These are phyloP conservation scores for Picea sitchensis DNA, from an alignment of 75 land plant genomes.

Conservation along the genomic window DNA sequence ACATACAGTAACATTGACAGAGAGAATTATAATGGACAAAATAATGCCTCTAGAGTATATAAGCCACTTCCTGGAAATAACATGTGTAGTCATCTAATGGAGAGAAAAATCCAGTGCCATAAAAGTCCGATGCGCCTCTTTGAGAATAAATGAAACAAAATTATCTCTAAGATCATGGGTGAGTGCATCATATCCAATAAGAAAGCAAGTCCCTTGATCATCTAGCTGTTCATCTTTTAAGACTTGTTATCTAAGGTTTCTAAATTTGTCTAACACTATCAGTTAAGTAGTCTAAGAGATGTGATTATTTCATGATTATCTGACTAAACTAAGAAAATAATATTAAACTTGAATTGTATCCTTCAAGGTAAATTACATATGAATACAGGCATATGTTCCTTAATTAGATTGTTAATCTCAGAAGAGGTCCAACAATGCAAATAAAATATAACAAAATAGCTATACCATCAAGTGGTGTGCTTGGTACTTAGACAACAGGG, in stretches of 20 bases:
- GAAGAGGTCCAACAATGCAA: neutral
- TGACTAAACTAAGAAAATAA: neutral
- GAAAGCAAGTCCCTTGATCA: neutral
- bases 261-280: neutral
- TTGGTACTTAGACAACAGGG: conserved; percentile 3
- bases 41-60: neutral
- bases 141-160: neutral
- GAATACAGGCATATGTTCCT: neutral
- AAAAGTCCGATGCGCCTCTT: neutral
- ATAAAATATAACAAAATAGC: conserved; percentile 2
- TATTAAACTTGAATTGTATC: neutral
- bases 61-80: neutral
- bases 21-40: neutral
- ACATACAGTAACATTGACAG: neutral
- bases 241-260: neutral
- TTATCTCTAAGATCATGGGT: neutral
- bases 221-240: neutral
- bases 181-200: neutral
- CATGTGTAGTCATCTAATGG: neutral
- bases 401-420: conserved; percentile 2
- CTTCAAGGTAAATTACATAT: neutral
- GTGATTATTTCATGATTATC: neutral
- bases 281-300: neutral
- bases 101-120: neutral
- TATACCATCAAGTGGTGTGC: conserved; percentile 6